Conservation (phyloP, 2,329 filamentous ascomycete species). For the Paecilomyces sp. region DNA sequence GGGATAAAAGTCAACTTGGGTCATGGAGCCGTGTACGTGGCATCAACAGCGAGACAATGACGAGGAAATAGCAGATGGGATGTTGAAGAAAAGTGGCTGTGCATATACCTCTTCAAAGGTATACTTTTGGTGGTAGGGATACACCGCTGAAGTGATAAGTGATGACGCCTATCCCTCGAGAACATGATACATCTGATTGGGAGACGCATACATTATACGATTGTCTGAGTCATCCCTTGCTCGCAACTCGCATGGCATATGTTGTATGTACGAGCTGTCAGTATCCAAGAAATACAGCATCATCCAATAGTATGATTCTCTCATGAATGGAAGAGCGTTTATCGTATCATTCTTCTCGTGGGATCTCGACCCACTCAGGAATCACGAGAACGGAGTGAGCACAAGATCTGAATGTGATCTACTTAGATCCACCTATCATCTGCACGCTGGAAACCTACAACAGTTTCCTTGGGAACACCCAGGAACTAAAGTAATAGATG, state of each 20-base stretch:
- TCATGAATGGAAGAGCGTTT: background rate
- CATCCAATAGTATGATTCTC: background rate
- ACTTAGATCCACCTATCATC: background rate
- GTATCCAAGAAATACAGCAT: background rate
- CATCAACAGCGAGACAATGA: background rate
- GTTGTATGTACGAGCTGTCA: background rate
- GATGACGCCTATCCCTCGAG: background rate
- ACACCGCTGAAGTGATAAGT: background rate
- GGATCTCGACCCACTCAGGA: background rate
- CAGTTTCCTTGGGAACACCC: background rate
- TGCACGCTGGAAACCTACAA: background rate
- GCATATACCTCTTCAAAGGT: too few relatives aligned
- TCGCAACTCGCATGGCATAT: background rate
- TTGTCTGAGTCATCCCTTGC: background rate
- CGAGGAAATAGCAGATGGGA: background rate
- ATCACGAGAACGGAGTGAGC: background rate
- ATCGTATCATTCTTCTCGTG: background rate
- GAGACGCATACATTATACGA: background rate
- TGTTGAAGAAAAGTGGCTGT: too few relatives aligned
- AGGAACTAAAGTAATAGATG: background rate
- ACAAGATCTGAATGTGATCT: background rate
- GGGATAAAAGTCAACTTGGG: background rate
- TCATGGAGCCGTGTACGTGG: background rate
- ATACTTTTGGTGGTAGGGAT: too few relatives aligned
- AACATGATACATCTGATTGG: background rate